These are phyloP conservation scores for Collariella sp. DNA, from an alignment of 495 filamentous ascomycete genomes.

Conservation along the genomic window DNA sequence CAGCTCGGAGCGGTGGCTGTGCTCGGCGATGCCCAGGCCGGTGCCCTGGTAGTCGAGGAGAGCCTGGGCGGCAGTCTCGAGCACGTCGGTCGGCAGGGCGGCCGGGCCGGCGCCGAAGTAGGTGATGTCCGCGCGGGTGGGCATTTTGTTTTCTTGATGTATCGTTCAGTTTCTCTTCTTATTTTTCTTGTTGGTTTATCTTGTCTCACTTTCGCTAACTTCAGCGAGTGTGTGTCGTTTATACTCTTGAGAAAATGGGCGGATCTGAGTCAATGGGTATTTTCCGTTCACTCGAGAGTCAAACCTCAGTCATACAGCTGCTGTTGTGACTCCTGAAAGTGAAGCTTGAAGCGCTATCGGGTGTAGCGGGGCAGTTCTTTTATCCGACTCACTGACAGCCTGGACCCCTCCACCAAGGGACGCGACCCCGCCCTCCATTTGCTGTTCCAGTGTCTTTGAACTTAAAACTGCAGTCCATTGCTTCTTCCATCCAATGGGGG, in stretches of 20 bases:
- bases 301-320: background rate
- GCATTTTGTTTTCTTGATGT: slow-evolving; percentile 17
- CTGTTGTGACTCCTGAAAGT: background rate
- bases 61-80: slow-evolving; percentile 62
- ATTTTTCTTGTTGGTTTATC: background rate
- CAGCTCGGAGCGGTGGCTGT: slow-evolving; percentile 77
- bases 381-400: background rate
- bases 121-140: slow-evolving; percentile 27
- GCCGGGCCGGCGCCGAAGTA: slow-evolving; percentile 81
- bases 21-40: slow-evolving; percentile 74
- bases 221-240: too few species aligned
- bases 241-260: background rate
- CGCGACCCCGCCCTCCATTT: too few species aligned
- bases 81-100: slow-evolving; percentile 65
- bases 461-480: background rate
- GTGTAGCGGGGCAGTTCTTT: slow-evolving; percentile 7
- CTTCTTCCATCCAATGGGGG: slow-evolving; percentile 2
- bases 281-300: background rate
- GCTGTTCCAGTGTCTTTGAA: too few species aligned
- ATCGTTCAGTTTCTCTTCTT: background rate
- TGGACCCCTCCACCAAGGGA: slow-evolving; percentile 9
- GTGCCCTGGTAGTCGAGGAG: slow-evolving; percentile 76
- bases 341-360: background rate
- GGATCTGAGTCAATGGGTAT: background rate
- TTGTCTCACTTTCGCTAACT: background rate